Conservation (phyloP, 2,329 filamentous ascomycete genomes). For the Lasiodiplodia gonubiensis region DNA sequence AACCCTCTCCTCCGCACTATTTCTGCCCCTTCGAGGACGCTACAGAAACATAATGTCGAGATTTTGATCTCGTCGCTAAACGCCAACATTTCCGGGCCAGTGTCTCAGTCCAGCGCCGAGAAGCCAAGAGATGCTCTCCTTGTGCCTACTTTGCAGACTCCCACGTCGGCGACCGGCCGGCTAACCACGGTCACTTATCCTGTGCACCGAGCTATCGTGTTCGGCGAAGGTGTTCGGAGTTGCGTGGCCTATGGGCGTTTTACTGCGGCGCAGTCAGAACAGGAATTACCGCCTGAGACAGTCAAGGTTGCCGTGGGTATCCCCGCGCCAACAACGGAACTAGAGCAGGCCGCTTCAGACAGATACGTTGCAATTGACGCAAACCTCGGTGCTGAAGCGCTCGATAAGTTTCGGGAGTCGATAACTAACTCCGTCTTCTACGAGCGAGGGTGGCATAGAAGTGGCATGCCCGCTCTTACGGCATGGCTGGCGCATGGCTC, state of each 20-base stretch:
- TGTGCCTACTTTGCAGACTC: constrained; percentile 75
- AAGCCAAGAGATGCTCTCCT: constrained; percentile 69
- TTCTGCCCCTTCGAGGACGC: constrained; percentile 65
- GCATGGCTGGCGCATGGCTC: constrained; percentile 63
- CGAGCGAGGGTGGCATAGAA: constrained; percentile 75
- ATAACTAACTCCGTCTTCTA: constrained; percentile 73
- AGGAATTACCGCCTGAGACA: constrained; percentile 51
- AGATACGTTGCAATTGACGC: constrained; percentile 63
- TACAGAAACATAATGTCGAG: constrained; percentile 69
- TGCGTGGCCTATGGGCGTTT: constrained; percentile 60
- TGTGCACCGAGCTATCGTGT: constrained; percentile 79
- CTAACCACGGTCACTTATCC: constrained; percentile 75
- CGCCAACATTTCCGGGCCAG: constrained; percentile 48
- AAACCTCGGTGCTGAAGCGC: constrained; percentile 64
- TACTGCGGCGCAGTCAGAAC: constrained; percentile 42
- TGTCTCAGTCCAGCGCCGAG: constrained; percentile 38
- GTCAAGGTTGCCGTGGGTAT: constrained; percentile 65
- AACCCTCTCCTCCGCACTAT: constrained; percentile 65
- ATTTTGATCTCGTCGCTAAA: constrained; percentile 62
- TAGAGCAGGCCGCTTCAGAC: constrained; percentile 31
- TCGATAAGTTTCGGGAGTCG: constrained; percentile 71
- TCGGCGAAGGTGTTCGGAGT: constrained; percentile 74
- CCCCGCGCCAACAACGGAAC: constrained; percentile 49
- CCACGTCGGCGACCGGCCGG: constrained; percentile 66
- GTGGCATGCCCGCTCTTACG: constrained; percentile 68